A percentile compares a stretch with the other conserved stretches of the same genome.
These are phyloP conservation scores for Suillus cothurnatus DNA, from an alignment of 768 basidiomycete genomes.

Conservation along the genomic window DNA sequence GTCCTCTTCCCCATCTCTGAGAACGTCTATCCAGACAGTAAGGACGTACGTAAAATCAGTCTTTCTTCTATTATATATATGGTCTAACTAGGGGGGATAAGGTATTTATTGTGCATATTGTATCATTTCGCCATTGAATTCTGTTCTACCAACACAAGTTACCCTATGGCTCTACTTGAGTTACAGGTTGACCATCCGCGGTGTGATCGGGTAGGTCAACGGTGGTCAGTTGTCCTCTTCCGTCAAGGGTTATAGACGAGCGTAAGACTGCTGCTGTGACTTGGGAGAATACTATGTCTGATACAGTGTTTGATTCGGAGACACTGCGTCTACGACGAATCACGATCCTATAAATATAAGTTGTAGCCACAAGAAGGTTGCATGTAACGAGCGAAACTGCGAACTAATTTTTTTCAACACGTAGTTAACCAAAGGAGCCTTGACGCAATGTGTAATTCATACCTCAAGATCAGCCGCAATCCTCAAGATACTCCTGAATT, in stretches of 20 bases:
- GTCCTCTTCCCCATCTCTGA: neutral
- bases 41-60: neutral
- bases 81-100: neutral
- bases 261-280: neutral
- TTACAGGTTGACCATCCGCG: neutral
- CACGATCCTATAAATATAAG: conserved; percentile 31
- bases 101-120: neutral
- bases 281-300: neutral
- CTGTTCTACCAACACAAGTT: neutral
- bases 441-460: conserved; percentile 3
- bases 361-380: conserved; percentile 43
- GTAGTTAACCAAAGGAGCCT: neutral
- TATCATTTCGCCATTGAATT: neutral
- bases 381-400: conserved; percentile 42
- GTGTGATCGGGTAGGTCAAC: neutral
- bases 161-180: neutral
- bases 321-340: neutral
- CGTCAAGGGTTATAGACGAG: neutral
- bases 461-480: conserved; percentile 48
- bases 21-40: neutral
- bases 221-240: neutral
- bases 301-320: neutral
- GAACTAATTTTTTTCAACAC: conserved; percentile 23
- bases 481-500: conserved; percentile 7
- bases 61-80: neutral